Evolutionary conservation across 352 stramenopile species (phyloP), one percentile per base, ranked within the genome.

Genomic region (Pythium pyrilobum): DNA sequence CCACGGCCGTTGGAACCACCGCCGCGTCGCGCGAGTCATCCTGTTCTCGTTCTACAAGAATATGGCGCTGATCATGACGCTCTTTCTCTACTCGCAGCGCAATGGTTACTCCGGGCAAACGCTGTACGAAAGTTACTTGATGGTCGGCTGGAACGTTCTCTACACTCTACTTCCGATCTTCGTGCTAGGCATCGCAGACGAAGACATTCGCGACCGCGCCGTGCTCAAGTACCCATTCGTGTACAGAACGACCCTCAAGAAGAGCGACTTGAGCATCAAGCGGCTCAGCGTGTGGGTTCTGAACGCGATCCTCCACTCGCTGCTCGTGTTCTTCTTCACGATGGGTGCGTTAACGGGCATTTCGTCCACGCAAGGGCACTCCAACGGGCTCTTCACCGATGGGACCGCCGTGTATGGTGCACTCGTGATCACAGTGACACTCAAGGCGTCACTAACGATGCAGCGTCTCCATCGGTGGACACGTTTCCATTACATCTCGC

Each of bases 101-200:
- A 98, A 96, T 54, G 92, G 78, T 16, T 98, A 97, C 62, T 98
- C 91, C 6, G 96, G 83, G 0, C 78, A 96, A 62, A 89, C 85
- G 1, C 66, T 90, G 28, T 98, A 79, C 52, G 83, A 92, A 41
- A 90, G 79, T 21, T 94, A 94, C 47, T 54, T 94, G 41, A 94
- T 94, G 78, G 81, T 92, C n/a, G 81, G 84, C 6, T 98, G 96
- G 72, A 99, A 98, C 59, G 92, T 99, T 50, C 68, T 98, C 11
- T 97, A 96, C 52, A 98, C 90, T 0, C 55, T 94, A 12, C 55
- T 98, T 12, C 96, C 97, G 6, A 98, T 99, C 60, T 79, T 95
- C 28, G 85, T 95, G 23, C 68, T 96, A 21, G 86, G 81, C 0
- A 87, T 95, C 44, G 69, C 67, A 1, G 84, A 95, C 27, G 80